Evolutionary conservation across 805 yeast genomes (phyloP), one percentile per base, ranked within the genome.

Genomic region (Monosporozyma aerobia): DNA sequence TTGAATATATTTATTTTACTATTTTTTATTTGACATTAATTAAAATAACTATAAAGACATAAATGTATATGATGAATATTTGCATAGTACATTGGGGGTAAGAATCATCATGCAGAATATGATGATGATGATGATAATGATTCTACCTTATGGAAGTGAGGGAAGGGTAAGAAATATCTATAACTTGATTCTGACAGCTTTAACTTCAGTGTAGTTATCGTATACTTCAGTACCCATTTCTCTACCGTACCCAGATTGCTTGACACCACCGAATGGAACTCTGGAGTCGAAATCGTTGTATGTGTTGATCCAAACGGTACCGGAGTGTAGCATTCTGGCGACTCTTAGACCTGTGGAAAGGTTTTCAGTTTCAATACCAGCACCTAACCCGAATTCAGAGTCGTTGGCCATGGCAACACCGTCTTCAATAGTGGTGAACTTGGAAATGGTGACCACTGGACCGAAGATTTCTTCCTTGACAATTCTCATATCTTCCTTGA

Each of bases 191-290:
- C 39, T 35, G 55, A 85, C 86, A 58, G 88, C 87, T 73, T 85
- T 85, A 58, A 76, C 76, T 70, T 84, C 89, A 53, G 85, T 80
- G 76, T 85, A 85, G 74, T 81, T 80, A 59, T 83, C 89, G 59
- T 83, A 77, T 50, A 85, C 89, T 67, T 85, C 90, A 47, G 70
- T 70, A 71, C 94, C 94, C 90, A 85, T 83, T 75, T 85, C 94
- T 76, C 88, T 82, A 69, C 94, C 94, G 68, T 84, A 78, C 70
- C 92, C 92, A 56, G 87, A 81, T 73, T 83, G 83, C 65, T 83
- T 82, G 74, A 73, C 83, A 65, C 92, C 92, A 69, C 92, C 92
- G 65, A 85, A 85, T 72, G 92, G 90, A 68, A 83, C 85, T 68
- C 77, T 73, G 50, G 77, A 79, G 66, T 85, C 81, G 79, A 85